phyloP scores from a whole-genome alignment of 306 rosid species.

The Acacia crassicarpa region DNA sequence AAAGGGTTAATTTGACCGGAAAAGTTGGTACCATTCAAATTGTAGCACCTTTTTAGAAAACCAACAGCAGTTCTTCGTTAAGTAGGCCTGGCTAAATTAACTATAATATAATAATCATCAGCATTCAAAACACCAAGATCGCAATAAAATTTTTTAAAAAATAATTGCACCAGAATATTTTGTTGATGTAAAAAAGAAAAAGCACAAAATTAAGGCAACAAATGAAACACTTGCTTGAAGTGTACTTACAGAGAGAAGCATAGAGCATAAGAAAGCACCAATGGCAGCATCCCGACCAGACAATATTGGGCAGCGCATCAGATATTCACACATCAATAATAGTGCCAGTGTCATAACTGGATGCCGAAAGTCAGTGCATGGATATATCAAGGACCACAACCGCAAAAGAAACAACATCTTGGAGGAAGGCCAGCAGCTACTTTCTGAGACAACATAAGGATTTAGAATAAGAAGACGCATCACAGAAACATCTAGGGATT shows the following conservation, averaged over 20 bases:
- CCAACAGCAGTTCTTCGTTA: neutral
- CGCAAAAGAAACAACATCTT: slow-evolving; percentile 81
- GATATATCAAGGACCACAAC: slow-evolving; percentile 87
- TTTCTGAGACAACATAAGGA: slow-evolving; percentile 54
- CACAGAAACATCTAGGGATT: slow-evolving; percentile 23
- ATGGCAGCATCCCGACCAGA: slow-evolving; percentile 74
- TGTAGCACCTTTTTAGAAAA: neutral
- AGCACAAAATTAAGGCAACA: neutral
- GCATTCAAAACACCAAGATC: neutral
- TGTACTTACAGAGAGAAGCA: slow-evolving; percentile 82
- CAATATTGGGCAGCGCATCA: slow-evolving; percentile 77
- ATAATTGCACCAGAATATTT: slow-evolving; percentile 8
- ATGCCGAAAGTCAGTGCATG: slow-evolving; percentile 92
- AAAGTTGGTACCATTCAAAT: neutral
- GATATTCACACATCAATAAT: slow-evolving; percentile 83
- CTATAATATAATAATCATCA: neutral
- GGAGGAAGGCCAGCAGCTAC: slow-evolving; percentile 86
- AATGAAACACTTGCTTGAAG: neutral
- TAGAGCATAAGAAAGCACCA: slow-evolving; percentile 83
- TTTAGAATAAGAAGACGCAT: neutral
- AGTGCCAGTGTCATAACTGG: slow-evolving; percentile 84
- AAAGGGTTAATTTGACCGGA: neutral
- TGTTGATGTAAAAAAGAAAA: slow-evolving; percentile 9
- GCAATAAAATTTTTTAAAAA: slow-evolving; percentile 11
- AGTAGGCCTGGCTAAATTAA: neutral